Evolutionary conservation across 441 rosid genomes (phyloP).

Genomic region (Euphorbia neoarborescens): DNA sequence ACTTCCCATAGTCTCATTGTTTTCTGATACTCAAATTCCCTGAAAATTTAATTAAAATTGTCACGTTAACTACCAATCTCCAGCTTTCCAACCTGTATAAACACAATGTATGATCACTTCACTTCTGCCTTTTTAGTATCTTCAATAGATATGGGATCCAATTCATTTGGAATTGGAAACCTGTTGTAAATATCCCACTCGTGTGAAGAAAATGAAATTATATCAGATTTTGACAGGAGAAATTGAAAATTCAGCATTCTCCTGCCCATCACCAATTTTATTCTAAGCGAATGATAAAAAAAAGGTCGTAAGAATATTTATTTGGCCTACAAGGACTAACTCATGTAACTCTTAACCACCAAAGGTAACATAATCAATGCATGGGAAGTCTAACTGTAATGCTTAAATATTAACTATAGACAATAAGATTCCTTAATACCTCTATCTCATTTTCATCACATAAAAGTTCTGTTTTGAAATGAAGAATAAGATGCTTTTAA

Average conservation of each 20-base stretch:
- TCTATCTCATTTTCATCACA: neutral
- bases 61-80: constrained; percentile 3
- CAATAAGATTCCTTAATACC: neutral
- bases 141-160: neutral
- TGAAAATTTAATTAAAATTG: constrained; percentile 25
- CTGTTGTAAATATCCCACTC: neutral
- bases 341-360: neutral
- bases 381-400: neutral
- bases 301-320: neutral
- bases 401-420: neutral
- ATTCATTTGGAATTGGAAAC: neutral
- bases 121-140: neutral
- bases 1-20: constrained; percentile 93
- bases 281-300: neutral
- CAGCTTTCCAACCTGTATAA: neutral
- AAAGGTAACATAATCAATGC: neutral
- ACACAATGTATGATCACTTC: neutral
- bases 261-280: neutral
- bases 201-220: neutral
- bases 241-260: neutral
- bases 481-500: neutral
- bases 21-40: constrained; percentile 80
- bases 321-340: neutral
- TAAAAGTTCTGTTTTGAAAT: neutral
- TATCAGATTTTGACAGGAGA: neutral